Percentiles rank a stretch among this genome's conserved stretches.
These are phyloP conservation scores for Gloeophyllum trabeum DNA, from an alignment of 768 basidiomycete species.

Conservation along the genomic window DNA sequence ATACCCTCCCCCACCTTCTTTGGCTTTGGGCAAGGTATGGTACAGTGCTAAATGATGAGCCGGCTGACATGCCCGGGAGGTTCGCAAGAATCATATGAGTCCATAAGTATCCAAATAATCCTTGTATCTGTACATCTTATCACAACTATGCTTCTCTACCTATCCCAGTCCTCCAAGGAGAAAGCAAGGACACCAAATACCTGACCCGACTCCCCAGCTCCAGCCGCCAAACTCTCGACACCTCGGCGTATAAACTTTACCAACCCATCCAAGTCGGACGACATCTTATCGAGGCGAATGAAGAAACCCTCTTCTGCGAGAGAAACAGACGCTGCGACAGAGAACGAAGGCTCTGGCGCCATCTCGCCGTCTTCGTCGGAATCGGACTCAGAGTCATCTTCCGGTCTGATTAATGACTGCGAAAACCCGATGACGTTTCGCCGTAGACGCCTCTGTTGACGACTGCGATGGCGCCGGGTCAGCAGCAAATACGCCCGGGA, in stretches of 20 bases:
- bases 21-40: no score
- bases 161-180: conserved; percentile 70
- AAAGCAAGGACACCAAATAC: conserved; percentile 68
- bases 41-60: no score
- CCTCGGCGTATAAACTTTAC: conserved; percentile 61
- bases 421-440: conserved; percentile 56
- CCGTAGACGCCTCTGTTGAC: conserved; percentile 41
- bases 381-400: conserved; percentile 25
- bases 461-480: conserved; percentile 50
- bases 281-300: conserved; percentile 48
- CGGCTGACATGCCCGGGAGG: no score
- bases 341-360: conserved; percentile 26
- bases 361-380: conserved; percentile 22
- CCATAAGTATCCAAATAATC: not conserved
- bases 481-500: conserved; percentile 34
- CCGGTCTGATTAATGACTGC: conserved; percentile 18
- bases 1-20: no score
- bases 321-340: conserved; percentile 22
- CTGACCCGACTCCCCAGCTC: conserved; percentile 44
- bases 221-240: conserved; percentile 57
- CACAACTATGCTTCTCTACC: no score
- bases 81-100: no score
- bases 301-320: conserved; percentile 36
- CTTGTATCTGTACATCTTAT: no score
- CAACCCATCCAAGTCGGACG: conserved; percentile 56